A percentile compares a stretch with the other conserved stretches of the same genome.
Evolutionary conservation across 2,329 filamentous ascomycete species (phyloP).

Genomic region (Aspergillus oerlinghausenensis): DNA sequence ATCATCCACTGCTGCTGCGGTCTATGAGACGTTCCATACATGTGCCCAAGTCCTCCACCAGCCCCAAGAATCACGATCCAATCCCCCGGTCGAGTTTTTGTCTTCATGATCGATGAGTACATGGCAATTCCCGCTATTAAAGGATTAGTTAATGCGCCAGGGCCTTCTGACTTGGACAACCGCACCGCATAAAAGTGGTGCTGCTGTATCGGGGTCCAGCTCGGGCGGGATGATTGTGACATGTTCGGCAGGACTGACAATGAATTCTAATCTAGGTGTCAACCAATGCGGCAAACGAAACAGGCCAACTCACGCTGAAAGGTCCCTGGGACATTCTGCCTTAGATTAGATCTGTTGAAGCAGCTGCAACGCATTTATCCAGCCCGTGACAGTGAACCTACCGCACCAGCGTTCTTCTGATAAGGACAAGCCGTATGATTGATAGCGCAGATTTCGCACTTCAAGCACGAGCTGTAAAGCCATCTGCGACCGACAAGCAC

Average conservation of each 20-base stretch:
- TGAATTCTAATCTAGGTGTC: constrained; percentile 23
- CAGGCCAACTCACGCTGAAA: constrained; percentile 28
- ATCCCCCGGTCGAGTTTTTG: constrained; percentile 29
- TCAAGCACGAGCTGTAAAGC: constrained; percentile 35
- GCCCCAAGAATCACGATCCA: constrained; percentile 35
- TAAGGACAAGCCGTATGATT: constrained; percentile 37
- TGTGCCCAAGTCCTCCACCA: constrained; percentile 37
- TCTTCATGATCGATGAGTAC: constrained; percentile 38
- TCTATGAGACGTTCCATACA: constrained; percentile 19
- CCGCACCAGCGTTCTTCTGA: constrained; percentile 36
- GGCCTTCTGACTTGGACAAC: not conserved
- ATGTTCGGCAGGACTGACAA: constrained; percentile 32
- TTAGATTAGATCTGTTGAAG: not conserved
- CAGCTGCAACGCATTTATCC: not conserved
- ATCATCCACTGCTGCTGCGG: not conserved
- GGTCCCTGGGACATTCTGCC: constrained; percentile 34
- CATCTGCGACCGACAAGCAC: constrained; percentile 25
- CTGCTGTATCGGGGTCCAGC: constrained; percentile 29
- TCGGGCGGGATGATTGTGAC: constrained; percentile 32
- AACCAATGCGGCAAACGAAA: not conserved
- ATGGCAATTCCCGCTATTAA: constrained; percentile 33
- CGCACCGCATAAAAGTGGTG: constrained; percentile 36
- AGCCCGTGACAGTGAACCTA: constrained; percentile 12
- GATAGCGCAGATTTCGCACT: constrained; percentile 36
- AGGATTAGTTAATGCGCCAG: not conserved